Conservation (phyloP, 1,284 basidiomycete species). For the Sporisorium scitamineum region DNA sequence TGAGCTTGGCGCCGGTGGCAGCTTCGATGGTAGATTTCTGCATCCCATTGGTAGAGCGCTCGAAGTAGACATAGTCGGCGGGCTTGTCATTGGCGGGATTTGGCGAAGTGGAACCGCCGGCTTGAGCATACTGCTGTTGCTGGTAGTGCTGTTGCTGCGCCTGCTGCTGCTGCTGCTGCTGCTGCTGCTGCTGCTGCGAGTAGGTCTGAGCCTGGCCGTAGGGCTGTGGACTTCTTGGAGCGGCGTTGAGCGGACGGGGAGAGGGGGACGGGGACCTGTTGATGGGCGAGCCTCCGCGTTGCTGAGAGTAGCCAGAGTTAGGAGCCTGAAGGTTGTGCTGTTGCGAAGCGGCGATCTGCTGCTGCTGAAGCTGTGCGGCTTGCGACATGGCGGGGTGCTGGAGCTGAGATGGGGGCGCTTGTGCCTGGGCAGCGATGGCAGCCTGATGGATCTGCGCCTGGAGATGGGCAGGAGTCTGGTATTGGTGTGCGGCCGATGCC, state of each 20-base stretch:
- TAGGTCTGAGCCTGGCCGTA: constrained; percentile 43
- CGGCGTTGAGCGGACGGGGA: constrained; percentile 33
- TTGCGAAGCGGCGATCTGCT: constrained; percentile 53
- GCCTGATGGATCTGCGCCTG: constrained; percentile 65
- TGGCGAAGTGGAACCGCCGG: constrained; percentile 36
- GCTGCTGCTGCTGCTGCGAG: constrained; percentile 37
- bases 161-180: constrained; percentile 34
- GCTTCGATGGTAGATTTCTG: constrained; percentile 89
- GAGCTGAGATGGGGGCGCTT: constrained; percentile 61
- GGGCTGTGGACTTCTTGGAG: constrained; percentile 36
- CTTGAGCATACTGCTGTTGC: constrained; percentile 31
- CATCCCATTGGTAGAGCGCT: constrained; percentile 85
- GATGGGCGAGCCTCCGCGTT: constrained; percentile 25
- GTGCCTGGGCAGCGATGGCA: constrained; percentile 61
- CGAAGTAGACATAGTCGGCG: constrained; percentile 92
- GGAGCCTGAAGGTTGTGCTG: constrained; percentile 52
- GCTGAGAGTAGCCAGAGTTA: constrained; percentile 25
- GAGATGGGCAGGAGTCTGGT: constrained; percentile 43
- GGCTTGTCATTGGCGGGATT: constrained; percentile 69
- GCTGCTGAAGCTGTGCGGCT: constrained; percentile 61
- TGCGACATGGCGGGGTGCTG: constrained; percentile 65
- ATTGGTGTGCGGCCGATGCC: constrained; percentile 39
- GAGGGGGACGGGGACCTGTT: constrained; percentile 51
- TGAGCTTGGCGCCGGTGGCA: constrained; percentile 94
- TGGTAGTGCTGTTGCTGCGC: constrained; percentile 35